A percentile compares a stretch with the other conserved stretches of the same genome.
These are phyloP conservation scores for Cercospora zeina DNA, from an alignment of 2,329 filamentous ascomycete genomes.

Conservation along the genomic window DNA sequence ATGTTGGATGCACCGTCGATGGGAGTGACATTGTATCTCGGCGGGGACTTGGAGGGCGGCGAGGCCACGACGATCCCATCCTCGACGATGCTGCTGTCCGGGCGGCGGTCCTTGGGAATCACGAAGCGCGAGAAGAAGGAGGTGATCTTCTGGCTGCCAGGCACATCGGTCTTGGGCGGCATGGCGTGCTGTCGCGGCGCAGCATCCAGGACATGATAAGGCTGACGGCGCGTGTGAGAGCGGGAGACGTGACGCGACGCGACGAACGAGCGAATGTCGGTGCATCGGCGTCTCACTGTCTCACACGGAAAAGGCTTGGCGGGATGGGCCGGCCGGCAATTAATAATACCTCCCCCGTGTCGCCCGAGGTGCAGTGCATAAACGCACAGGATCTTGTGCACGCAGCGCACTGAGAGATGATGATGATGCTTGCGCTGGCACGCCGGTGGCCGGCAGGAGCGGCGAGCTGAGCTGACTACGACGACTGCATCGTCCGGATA, in stretches of 20 bases:
- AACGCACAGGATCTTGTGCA: neutral
- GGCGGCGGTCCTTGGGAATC: conserved; percentile 33
- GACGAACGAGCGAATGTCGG: neutral
- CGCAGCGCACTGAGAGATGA: too few species aligned
- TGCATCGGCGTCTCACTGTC: too few species aligned
- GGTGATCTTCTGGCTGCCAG: conserved; percentile 39
- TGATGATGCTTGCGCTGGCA: too few species aligned
- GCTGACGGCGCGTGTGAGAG: neutral
- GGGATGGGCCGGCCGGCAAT: neutral
- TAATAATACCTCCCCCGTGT: neutral
- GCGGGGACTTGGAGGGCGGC: conserved; percentile 10
- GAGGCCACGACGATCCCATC: conserved; percentile 35
- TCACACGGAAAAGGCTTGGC: neutral
- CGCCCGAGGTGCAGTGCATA: neutral
- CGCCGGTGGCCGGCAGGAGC: too few species aligned
- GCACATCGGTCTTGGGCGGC: conserved; percentile 4
- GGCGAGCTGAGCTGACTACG: too few species aligned
- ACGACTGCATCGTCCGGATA: too few species aligned
- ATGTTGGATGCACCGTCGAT: conserved; percentile 19
- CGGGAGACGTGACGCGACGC: neutral
- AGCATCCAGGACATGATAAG: neutral
- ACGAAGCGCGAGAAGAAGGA: conserved; percentile 51
- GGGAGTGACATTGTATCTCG: conserved; percentile 20
- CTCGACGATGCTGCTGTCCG: conserved; percentile 29
- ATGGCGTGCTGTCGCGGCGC: neutral